phyloP scores from a whole-genome alignment of 768 basidiomycete genomes.

The Mycena capillaripes region DNA sequence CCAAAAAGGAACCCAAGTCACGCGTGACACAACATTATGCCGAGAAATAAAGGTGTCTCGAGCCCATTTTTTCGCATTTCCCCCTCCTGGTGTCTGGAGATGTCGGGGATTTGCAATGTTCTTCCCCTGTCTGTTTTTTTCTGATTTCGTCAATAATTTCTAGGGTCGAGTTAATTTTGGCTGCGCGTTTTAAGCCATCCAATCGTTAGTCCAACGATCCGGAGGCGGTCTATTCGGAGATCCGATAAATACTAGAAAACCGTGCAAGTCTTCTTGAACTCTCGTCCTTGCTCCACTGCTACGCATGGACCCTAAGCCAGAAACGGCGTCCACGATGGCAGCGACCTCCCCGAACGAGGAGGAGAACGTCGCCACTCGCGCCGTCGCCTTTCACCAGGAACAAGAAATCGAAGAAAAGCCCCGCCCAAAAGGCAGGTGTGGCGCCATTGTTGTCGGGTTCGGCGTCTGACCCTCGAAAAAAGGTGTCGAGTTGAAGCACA shows the following conservation, averaged over 20 bases:
- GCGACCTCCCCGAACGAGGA: constrained; percentile 45
- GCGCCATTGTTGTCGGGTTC: background rate
- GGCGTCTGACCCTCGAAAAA: background rate
- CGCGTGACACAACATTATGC: too few species aligned
- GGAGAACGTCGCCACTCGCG: constrained; percentile 52
- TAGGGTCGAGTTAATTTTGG: background rate
- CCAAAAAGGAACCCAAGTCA: too few species aligned
- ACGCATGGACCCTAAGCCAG: constrained; percentile 21
- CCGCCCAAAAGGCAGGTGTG: constrained; percentile 62
- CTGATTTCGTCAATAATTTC: background rate
- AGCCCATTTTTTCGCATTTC: too few species aligned
- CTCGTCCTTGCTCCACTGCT: background rate
- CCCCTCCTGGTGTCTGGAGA: too few species aligned
- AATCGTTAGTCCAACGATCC: background rate
- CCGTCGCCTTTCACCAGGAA: constrained; percentile 66
- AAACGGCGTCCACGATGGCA: constrained; percentile 6
- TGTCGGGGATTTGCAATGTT: too few species aligned
- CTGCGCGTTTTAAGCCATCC: constrained; percentile 4
- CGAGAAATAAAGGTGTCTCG: too few species aligned
- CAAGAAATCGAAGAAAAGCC: constrained; percentile 56
- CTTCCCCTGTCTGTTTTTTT: too few species aligned
- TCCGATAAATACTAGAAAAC: background rate
- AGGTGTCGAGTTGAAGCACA: constrained; percentile 66
- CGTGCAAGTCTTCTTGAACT: background rate
- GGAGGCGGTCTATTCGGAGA: constrained; percentile 1